Evolutionary conservation across 768 basidiomycete species (phyloP).

Genomic region (Boletus subparvulus): DNA sequence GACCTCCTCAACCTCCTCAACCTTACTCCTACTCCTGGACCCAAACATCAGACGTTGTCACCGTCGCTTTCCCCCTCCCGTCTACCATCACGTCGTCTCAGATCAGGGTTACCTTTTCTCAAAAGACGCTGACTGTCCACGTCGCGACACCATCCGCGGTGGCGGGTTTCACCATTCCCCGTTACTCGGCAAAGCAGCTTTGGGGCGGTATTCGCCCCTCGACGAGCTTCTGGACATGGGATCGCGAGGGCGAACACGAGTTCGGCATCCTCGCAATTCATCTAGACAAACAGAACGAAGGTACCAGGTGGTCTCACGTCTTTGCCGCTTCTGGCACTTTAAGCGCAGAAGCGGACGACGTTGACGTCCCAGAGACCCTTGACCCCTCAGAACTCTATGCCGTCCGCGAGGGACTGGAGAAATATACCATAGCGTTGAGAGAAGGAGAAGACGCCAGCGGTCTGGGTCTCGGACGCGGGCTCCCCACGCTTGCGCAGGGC

Average conservation of each 20-base stretch:
- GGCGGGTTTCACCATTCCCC: slow-evolving; percentile 46
- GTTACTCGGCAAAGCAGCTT: slow-evolving; percentile 57
- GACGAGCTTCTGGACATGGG: slow-evolving; percentile 93
- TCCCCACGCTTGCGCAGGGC: slow-evolving; percentile 82
- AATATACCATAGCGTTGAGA: slow-evolving; percentile 70
- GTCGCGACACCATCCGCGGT: slow-evolving; percentile 41
- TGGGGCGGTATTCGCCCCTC: slow-evolving; percentile 82
- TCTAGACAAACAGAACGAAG: slow-evolving; percentile 82
- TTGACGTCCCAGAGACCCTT: slow-evolving; percentile 84
- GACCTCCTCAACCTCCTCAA: slow-evolving; percentile 38
- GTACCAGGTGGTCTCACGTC: slow-evolving; percentile 83
- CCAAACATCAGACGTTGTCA: slow-evolving; percentile 80
- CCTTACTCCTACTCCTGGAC: slow-evolving; percentile 92
- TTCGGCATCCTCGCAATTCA: slow-evolving; percentile 79
- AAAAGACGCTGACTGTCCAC: slow-evolving; percentile 63
- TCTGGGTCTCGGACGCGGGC: slow-evolving; percentile 60
- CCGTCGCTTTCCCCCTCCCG: slow-evolving; percentile 82
- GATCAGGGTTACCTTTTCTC: slow-evolving; percentile 68
- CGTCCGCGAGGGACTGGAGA: slow-evolving; percentile 80
- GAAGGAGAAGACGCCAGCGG: slow-evolving; percentile 60
- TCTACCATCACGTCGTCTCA: slow-evolving; percentile 58
- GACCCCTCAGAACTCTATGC: slow-evolving; percentile 79
- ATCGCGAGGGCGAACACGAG: slow-evolving; percentile 65
- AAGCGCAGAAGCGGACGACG: slow-evolving; percentile 40
- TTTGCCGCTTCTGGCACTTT: slow-evolving; percentile 56